Conservation (phyloP, 2,329 filamentous ascomycete genomes). For the Paraphoma sp. region DNA sequence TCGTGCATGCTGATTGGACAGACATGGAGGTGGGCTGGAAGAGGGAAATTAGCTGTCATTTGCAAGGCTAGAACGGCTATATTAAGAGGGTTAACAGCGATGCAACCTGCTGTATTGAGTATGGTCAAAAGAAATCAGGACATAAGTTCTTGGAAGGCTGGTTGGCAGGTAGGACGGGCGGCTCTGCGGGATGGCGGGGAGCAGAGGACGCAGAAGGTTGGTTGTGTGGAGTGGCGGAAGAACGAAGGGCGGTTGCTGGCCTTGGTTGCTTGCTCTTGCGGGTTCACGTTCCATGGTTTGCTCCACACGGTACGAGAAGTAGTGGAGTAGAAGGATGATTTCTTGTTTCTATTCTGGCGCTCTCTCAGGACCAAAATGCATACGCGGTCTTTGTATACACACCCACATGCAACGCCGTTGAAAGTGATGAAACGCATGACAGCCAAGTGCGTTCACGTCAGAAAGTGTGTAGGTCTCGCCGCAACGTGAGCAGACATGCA, state of each 20-base stretch:
- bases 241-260: conserved; percentile 8
- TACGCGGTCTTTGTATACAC: not conserved
- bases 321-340: not conserved
- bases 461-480: not conserved
- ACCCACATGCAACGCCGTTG: not conserved
- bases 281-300: not conserved
- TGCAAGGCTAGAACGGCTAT: conserved; percentile 3
- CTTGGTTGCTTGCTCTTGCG: conserved; percentile 3
- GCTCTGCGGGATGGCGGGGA: conserved; percentile 34
- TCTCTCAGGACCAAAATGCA: not conserved
- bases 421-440: not conserved
- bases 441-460: not conserved
- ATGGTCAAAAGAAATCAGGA: not conserved
- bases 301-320: no score
- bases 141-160: conserved; percentile 9
- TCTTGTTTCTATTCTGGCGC: not conserved
- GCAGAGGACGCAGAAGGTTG: not conserved
- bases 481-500: not conserved
- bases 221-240: not conserved
- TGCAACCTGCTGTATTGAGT: not conserved
- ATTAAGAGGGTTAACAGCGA: conserved; percentile 14
- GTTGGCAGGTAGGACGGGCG: conserved; percentile 30
- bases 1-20: not conserved
- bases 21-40: not conserved
- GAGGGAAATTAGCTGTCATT: conserved; percentile 19